Evolutionary conservation across 331 rosid genomes (phyloP).

Genomic region (Erythrophleum ivorense): DNA sequence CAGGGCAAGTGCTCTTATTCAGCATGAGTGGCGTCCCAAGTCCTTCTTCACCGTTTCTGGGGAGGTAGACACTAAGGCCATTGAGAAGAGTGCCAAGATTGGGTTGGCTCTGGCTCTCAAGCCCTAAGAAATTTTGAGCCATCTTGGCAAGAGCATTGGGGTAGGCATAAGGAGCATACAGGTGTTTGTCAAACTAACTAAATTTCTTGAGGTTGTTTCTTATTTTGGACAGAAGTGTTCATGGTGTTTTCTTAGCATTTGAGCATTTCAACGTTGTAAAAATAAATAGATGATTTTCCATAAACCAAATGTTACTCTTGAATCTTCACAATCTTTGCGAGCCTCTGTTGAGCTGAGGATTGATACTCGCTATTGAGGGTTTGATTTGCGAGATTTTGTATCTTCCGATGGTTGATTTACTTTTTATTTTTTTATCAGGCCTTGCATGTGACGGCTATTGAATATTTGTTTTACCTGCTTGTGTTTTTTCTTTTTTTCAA

Average conservation of each 20-base stretch:
- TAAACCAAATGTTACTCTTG: constrained; percentile 37
- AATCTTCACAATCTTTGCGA: constrained; percentile 29
- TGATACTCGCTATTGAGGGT: constrained; percentile 33
- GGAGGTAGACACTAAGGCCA: constrained; percentile 86
- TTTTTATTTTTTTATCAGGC: too few relatives aligned
- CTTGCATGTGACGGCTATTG: too few relatives aligned
- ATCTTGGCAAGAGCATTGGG: constrained; percentile 40
- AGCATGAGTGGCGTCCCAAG: constrained; percentile 96
- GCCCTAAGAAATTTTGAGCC: constrained; percentile 59
- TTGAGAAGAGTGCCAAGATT: constrained; percentile 87
- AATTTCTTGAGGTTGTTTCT: constrained; percentile 41
- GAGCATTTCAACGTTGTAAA: constrained; percentile 53
- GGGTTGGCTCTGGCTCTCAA: constrained; percentile 87
- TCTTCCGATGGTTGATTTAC: constrained; percentile 21
- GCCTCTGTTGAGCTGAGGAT: constrained; percentile 34
- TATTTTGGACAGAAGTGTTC: constrained; percentile 38
- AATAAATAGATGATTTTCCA: constrained; percentile 58
- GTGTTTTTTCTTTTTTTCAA: too few relatives aligned
- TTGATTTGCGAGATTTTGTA: constrained; percentile 21
- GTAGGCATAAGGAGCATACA: constrained; percentile 50
- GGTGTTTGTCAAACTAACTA: constrained; percentile 41
- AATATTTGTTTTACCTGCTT: too few relatives aligned
- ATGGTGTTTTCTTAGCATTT: constrained; percentile 39
- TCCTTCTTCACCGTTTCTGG: constrained; percentile 87
- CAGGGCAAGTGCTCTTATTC: constrained; percentile 77